Evolutionary conservation across 1,139 yeast species (phyloP), one percentile per base, ranked within the genome.

Genomic region (Suhomyces chickasaworum): DNA sequence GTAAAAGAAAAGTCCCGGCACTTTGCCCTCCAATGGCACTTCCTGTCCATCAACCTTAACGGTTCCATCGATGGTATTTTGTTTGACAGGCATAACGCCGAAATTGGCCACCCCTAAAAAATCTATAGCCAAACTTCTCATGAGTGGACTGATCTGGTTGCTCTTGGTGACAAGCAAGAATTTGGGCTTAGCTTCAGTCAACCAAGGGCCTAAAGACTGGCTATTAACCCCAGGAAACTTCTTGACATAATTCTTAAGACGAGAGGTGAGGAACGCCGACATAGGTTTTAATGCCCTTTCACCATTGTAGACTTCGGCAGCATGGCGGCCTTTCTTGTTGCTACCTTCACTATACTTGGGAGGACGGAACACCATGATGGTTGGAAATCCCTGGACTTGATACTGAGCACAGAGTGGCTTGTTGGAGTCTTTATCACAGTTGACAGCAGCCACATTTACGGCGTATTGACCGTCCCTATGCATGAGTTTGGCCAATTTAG

Each of bases 371-470:
- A 86, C 85, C 71, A 85, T 71, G 41, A 91, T 62, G 0, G 97
- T 86, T 3, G 98, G 98, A 64, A 78, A 90, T 0, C 96, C 95
- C 54, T 81, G 72, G 38, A 91, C 71, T 42, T 77, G 74, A 62
- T 87, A 77, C 49, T 76, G 68, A n/a, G 83, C 69, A 68, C 98
- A 93, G 4, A 91, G 63, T 22, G 70, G 76, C 63, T 85, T 83
- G 63, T 90, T 90, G 48, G 61, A 63, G 2, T 76, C 80, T 43
- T 76, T 75, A 59, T 91, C 97, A 70, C 99, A 93, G 65, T 91
- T 84, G 7, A 93, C 91, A 12, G 96, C 88, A 2, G 83, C 97
- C 13, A 90, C 87, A 54, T 85, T 83, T 17, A 83, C 83, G 18
- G 76, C 75, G 44, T 81, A 66, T 41, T 85, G 86, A 22, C 73